phyloP scores from a whole-genome alignment of 495 filamentous ascomycete species.

The Glonium stellatum region DNA sequence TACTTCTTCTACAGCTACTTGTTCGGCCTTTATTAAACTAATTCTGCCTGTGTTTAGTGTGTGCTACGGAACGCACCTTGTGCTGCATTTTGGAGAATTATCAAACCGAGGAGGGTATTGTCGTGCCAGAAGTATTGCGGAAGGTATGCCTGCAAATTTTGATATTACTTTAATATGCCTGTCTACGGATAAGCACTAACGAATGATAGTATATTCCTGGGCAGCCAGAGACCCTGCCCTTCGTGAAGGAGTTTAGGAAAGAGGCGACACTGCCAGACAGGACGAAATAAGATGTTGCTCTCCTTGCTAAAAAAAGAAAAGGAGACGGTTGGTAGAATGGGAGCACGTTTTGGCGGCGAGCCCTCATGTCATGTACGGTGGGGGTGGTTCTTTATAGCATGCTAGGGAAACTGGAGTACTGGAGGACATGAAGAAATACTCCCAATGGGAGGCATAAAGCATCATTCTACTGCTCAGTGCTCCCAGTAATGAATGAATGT shows the following conservation, averaged over 20 bases:
- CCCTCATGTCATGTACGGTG: neutral
- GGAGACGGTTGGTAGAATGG: neutral
- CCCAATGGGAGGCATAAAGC: too few species aligned
- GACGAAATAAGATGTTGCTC: neutral
- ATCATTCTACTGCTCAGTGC: too few species aligned
- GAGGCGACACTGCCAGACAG: constrained; percentile 11
- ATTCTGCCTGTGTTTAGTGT: constrained; percentile 40
- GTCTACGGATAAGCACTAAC: neutral
- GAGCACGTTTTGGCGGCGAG: neutral
- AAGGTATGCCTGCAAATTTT: constrained; percentile 37
- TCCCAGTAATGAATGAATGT: too few species aligned
- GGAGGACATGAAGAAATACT: neutral
- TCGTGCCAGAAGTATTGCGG: constrained; percentile 76
- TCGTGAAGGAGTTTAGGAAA: constrained; percentile 55
- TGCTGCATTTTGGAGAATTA: constrained; percentile 97
- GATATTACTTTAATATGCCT: neutral
- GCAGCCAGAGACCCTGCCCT: constrained; percentile 78
- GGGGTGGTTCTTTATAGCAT: neutral
- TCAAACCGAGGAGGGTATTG: constrained; percentile 83
- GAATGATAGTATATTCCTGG: constrained; percentile 67
- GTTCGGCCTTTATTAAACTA: constrained; percentile 32
- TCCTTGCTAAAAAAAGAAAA: neutral
- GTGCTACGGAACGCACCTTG: constrained; percentile 85
- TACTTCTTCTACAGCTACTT: neutral
- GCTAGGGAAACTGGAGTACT: neutral